A percentile compares a stretch with the other conserved stretches of the same genome.
phyloP scores from a whole-genome alignment of 2,329 filamentous ascomycete species.

The Diaporthe australafricana region DNA sequence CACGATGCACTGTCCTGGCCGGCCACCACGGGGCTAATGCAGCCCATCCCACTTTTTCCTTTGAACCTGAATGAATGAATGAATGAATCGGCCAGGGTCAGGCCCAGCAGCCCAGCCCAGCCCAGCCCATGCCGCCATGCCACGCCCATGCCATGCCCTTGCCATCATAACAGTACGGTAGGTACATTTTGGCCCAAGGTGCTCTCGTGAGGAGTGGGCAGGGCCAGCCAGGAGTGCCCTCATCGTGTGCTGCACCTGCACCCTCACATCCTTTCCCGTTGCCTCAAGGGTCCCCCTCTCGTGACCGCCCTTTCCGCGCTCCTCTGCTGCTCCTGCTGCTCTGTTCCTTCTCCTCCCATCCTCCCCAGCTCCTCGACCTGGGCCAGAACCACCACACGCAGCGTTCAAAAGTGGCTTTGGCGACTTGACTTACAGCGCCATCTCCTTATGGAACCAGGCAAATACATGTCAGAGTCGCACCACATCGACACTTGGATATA shows the following conservation, averaged over 20 bases:
- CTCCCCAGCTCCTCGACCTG: neutral
- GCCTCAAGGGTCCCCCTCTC: conserved; percentile 17
- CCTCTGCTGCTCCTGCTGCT: neutral
- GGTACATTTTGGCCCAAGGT: neutral
- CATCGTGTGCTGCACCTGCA: conserved; percentile 20
- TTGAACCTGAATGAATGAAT: neutral
- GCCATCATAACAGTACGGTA: conserved; percentile 10
- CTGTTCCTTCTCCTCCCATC: neutral
- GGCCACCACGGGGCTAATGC: conserved; percentile 13
- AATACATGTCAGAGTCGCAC: conserved; percentile 18
- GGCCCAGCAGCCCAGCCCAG: neutral
- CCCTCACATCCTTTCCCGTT: neutral
- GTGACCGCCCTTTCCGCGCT: conserved; percentile 35
- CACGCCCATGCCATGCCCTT: conserved; percentile 4
- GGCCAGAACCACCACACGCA: neutral
- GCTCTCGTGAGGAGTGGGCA: conserved; percentile 7
- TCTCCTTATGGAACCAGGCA: conserved; percentile 3
- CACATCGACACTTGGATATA: conserved; percentile 22
- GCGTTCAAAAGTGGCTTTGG: neutral
- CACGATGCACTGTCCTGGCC: conserved; percentile 19
- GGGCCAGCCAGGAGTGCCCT: neutral
- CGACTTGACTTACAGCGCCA: neutral
- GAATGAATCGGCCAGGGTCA: conserved; percentile 16
- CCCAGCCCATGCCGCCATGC: neutral
- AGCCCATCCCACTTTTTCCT: conserved; percentile 23